These are phyloP conservation scores for Clitoria ternatea DNA, from an alignment of 306 rosid species.

Conservation along the genomic window DNA sequence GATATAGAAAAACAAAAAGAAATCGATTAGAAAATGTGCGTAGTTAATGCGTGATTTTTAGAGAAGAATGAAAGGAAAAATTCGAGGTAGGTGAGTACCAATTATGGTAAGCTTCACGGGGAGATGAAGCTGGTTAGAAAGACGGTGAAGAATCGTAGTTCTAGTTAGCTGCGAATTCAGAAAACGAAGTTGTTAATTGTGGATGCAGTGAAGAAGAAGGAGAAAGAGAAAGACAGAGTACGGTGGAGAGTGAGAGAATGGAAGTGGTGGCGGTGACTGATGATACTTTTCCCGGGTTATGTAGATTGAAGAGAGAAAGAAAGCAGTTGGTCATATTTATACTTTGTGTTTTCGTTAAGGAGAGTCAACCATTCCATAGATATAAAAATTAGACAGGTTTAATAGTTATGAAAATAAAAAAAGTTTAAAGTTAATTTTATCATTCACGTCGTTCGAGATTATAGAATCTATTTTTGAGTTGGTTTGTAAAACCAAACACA, in stretches of 20 bases:
- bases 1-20: not conserved
- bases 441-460: too few species aligned
- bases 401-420: too few species aligned
- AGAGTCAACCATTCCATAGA: too few species aligned
- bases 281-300: too few species aligned
- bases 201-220: not conserved
- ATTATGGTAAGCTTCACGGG: not conserved
- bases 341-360: too few species aligned
- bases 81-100: not conserved
- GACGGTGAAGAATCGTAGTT: not conserved
- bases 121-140: not conserved
- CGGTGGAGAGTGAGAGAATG: not conserved
- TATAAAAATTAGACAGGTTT: too few species aligned
- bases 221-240: not conserved
- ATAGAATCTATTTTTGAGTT: too few species aligned
- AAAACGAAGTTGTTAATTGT: not conserved
- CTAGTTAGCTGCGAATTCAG: constrained; percentile 2
- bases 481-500: too few species aligned
- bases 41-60: not conserved
- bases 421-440: too few species aligned
- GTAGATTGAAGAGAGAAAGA: too few species aligned
- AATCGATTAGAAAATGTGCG: not conserved
- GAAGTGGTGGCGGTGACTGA: not conserved
- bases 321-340: too few species aligned
- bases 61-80: not conserved